Evolutionary conservation across 106 monocot species (phyloP).

Genomic region (Acanthochlamys bracteata): DNA sequence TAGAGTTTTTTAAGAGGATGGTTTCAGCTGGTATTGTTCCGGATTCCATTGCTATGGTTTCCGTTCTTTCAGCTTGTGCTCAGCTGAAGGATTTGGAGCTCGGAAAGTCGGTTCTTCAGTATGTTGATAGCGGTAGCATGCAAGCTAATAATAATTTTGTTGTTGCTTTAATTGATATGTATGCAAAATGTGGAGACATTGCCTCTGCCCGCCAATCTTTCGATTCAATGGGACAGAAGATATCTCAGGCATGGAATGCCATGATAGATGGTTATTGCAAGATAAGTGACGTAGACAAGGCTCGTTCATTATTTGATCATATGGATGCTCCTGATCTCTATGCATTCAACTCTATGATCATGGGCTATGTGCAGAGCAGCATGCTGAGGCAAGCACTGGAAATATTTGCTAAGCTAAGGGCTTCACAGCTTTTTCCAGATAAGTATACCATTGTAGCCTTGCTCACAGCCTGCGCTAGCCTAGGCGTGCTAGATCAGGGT

Average conservation of each 20-base stretch:
- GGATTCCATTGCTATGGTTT: constrained; percentile 37
- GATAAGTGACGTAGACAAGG: constrained; percentile 37
- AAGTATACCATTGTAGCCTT: constrained; percentile 55
- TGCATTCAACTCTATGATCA: constrained; percentile 72
- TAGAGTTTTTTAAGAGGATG: constrained; percentile 47
- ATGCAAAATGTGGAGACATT: constrained; percentile 59
- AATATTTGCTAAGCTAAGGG: constrained; percentile 33
- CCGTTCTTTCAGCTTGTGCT: constrained; percentile 43
- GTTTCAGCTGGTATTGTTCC: constrained; percentile 27
- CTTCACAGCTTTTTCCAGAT: constrained; percentile 35
- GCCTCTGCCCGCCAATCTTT: constrained; percentile 32
- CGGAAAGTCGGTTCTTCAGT: constrained; percentile 34
- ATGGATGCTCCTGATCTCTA: constrained; percentile 40
- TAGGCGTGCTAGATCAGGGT: constrained; percentile 42
- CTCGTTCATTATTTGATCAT: constrained; percentile 44
- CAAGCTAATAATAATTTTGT: constrained; percentile 31
- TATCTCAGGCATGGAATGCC: constrained; percentile 52
- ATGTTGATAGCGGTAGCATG: constrained; percentile 14
- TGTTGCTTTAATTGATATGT: constrained; percentile 59
- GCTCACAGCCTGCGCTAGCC: constrained; percentile 56
- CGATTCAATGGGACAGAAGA: constrained; percentile 21
- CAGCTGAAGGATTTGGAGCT: constrained; percentile 40
- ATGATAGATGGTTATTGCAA: constrained; percentile 80
- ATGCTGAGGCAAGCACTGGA: constrained; percentile 44
- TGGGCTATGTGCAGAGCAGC: constrained; percentile 49